These are phyloP conservation scores for Coemansia sp. DNA, from an alignment of 192 early-diverging fungal species.

Conservation along the genomic window DNA sequence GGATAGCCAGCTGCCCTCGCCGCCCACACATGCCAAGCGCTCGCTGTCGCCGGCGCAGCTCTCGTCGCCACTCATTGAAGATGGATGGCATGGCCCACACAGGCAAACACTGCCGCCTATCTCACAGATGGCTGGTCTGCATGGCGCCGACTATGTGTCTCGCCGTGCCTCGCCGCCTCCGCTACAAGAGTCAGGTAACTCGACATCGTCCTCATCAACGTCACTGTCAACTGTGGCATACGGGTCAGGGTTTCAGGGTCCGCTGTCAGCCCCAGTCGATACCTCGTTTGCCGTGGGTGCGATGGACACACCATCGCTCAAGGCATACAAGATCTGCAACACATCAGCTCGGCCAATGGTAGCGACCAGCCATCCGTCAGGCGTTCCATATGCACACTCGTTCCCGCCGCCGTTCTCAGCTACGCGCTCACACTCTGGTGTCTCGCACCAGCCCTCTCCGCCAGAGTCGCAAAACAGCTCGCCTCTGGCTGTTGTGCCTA, in stretches of 20 bases:
- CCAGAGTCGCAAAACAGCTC: slow-evolving; percentile 36
- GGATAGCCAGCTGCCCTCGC: slow-evolving; percentile 33
- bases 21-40: slow-evolving; percentile 20
- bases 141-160: slow-evolving; percentile 1
- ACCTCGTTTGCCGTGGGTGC: slow-evolving; percentile 19
- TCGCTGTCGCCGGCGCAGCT: slow-evolving; percentile 13
- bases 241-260: neutral
- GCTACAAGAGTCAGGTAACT: slow-evolving; percentile 3
- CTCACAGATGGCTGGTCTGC: slow-evolving; percentile 26
- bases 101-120: slow-evolving; percentile 32
- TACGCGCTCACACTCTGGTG: slow-evolving; percentile 27
- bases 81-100: slow-evolving; percentile 8
- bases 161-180: slow-evolving; percentile 4
- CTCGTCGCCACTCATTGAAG: neutral
- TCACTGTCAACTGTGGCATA: slow-evolving; percentile 8
- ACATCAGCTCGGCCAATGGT: slow-evolving; percentile 1
- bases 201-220: slow-evolving; percentile 4
- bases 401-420: slow-evolving; percentile 41
- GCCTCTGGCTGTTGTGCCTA: slow-evolving; percentile 11
- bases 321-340: slow-evolving; percentile 31
- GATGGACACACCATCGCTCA: slow-evolving; percentile 24
- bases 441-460: slow-evolving; percentile 30
- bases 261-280: slow-evolving; percentile 23
- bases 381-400: slow-evolving; percentile 4
- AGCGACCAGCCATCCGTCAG: neutral